phyloP scores from a whole-genome alignment of 352 stramenopile species.

The Phytopythium mirpurense region DNA sequence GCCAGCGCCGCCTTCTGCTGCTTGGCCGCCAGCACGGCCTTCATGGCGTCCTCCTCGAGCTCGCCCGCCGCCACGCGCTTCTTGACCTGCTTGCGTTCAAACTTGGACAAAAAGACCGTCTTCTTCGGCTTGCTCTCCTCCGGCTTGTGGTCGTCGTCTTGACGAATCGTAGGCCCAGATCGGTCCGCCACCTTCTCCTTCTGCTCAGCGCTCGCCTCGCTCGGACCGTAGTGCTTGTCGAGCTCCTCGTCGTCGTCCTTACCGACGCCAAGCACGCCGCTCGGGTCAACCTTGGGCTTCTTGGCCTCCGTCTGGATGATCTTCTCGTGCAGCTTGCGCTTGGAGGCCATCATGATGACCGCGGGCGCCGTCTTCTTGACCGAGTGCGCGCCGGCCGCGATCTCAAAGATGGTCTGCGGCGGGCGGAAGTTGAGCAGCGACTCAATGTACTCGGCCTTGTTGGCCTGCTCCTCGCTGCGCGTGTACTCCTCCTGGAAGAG shows the following conservation, averaged over 20 bases:
- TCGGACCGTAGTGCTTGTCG: background rate
- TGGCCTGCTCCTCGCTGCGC: constrained; percentile 64
- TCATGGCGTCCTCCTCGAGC: constrained; percentile 71
- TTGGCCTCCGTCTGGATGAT: constrained; percentile 76
- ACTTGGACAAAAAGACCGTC: constrained; percentile 91
- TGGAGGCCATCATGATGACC: constrained; percentile 85
- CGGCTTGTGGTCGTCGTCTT: constrained; percentile 1
- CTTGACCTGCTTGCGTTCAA: constrained; percentile 93
- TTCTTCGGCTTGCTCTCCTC: constrained; percentile 32
- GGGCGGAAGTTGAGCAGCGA: constrained; percentile 92
- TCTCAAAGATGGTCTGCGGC: constrained; percentile 96
- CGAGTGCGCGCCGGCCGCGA: constrained; percentile 81
- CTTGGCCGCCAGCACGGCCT: constrained; percentile 47
- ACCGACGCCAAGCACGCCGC: constrained; percentile 20
- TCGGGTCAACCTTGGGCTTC: constrained; percentile 35
- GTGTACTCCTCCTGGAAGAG: constrained; percentile 88
- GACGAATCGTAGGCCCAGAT: background rate
- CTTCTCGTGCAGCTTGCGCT: constrained; percentile 78
- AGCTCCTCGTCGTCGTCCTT: constrained; percentile 15
- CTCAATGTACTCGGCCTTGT: constrained; percentile 90
- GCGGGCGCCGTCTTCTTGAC: constrained; percentile 70
- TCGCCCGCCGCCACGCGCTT: constrained; percentile 78
- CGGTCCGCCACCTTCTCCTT: background rate
- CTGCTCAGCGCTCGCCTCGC: too few relatives aligned
- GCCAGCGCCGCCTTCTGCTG: constrained; percentile 15